Percentiles rank a stretch among this genome's conserved stretches.
These are phyloP conservation scores for Myxozyma kluyveri DNA, from an alignment of 805 yeast genomes.

Conservation along the genomic window DNA sequence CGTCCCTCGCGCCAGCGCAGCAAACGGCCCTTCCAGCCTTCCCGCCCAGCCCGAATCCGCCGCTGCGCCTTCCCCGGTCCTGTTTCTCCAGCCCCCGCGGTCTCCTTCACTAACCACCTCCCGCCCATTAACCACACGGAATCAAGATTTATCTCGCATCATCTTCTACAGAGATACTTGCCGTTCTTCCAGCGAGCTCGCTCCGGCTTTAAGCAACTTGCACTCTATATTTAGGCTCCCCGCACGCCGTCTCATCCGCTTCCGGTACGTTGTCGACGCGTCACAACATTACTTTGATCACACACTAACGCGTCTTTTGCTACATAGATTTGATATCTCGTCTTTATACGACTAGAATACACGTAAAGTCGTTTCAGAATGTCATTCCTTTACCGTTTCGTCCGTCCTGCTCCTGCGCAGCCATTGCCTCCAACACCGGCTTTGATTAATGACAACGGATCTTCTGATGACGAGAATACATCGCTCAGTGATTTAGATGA, in stretches of 20 bases:
- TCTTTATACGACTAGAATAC: too few species aligned
- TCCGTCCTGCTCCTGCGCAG: constrained; percentile 1
- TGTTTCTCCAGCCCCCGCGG: not conserved
- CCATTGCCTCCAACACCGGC: constrained; percentile 2
- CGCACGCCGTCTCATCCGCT: too few species aligned
- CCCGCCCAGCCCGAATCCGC: too few species aligned
- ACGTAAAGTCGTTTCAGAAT: not conserved
- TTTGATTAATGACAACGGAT: not conserved
- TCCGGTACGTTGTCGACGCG: too few species aligned
- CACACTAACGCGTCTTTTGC: too few species aligned
- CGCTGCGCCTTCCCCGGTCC: not conserved
- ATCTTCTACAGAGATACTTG: not conserved
- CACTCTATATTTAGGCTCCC: too few species aligned
- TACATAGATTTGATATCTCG: too few species aligned
- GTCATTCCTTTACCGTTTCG: constrained; percentile 7
- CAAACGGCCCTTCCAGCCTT: constrained; percentile 9
- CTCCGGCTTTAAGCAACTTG: too few species aligned
- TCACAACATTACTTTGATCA: too few species aligned
- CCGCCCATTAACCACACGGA: not conserved
- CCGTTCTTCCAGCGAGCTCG: not conserved
- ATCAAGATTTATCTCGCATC: not conserved
- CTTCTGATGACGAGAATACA: constrained; percentile 4
- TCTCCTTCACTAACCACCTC: not conserved
- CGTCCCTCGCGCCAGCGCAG: not conserved
- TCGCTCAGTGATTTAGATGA: not conserved